These are phyloP conservation scores for Sicyos edulis DNA, from an alignment of 306 rosid genomes.

Conservation along the genomic window DNA sequence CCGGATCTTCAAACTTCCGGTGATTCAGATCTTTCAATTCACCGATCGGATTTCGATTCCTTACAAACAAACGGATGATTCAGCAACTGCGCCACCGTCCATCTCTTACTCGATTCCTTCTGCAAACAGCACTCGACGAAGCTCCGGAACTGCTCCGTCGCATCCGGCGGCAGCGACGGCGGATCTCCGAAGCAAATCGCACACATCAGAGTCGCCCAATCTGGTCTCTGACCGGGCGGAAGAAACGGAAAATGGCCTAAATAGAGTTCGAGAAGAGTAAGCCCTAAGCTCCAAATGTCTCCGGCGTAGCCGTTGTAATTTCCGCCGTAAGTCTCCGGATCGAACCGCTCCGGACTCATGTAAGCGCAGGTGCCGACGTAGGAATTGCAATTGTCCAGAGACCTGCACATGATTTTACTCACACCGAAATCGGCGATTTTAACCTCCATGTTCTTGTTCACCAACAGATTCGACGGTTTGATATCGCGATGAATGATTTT, in stretches of 20 bases:
- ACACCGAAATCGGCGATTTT: slow-evolving; percentile 89
- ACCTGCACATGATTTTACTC: slow-evolving; percentile 62
- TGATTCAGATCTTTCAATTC: background rate
- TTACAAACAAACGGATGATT: slow-evolving; percentile 57
- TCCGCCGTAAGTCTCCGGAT: slow-evolving; percentile 76
- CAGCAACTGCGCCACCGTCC: slow-evolving; percentile 63
- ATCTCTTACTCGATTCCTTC: slow-evolving; percentile 69
- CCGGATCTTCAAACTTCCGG: slow-evolving; percentile 4
- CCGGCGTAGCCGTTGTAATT: slow-evolving; percentile 72
- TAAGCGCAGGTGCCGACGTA: slow-evolving; percentile 95
- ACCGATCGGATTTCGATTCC: slow-evolving; percentile 3
- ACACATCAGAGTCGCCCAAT: slow-evolving; percentile 86
- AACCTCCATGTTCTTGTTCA: slow-evolving; percentile 46
- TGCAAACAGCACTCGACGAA: slow-evolving; percentile 70
- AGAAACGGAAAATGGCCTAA: slow-evolving; percentile 82
- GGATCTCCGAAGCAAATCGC: slow-evolving; percentile 83
- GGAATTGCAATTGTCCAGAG: slow-evolving; percentile 67
- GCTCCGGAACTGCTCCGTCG: slow-evolving; percentile 47
- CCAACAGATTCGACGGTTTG: slow-evolving; percentile 68
- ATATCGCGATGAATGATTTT: slow-evolving; percentile 82
- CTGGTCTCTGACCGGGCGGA: slow-evolving; percentile 80
- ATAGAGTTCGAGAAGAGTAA: slow-evolving; percentile 73
- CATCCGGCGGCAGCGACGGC: slow-evolving; percentile 49
- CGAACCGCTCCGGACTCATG: slow-evolving; percentile 95
- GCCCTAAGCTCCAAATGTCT: slow-evolving; percentile 87